Evolutionary conservation across 2,329 filamentous ascomycete genomes (phyloP), one percentile per base, ranked within the genome.

Genomic region (Lasiodiplodia gonubiensis): DNA sequence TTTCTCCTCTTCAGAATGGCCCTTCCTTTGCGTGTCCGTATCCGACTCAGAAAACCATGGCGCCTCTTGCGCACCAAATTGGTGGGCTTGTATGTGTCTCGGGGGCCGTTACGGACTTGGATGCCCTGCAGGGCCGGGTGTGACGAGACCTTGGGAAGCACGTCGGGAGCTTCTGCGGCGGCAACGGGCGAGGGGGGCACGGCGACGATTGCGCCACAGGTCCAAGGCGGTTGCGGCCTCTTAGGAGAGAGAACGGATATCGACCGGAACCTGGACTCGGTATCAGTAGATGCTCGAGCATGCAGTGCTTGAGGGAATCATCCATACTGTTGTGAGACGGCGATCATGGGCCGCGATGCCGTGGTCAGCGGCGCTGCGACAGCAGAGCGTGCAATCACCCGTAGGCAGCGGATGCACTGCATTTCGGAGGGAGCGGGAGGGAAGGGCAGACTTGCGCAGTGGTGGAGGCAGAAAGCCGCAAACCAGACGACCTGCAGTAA

Each of bases 1-100:
- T 80, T 78, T 75, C 87, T 80, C 74, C 86, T 80, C 76, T 81
- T 82, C 70, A 90, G 70, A 59, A 84, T 79, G 75, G 82, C 82
- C 72, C 84, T 78, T 27, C 88, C 88, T 63, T 82, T 85, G 73
- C 83, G 81, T 25, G 81, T 82, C 73, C 80, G 80, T 69, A 87
- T 70, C 71, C 88, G 76, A 11, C 83, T 79, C 68, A 89, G 74
- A 72, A 88, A 89, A 2, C 87, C 87, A 77, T 88, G 85, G 72
- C 87, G 81, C 70, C 88, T 81, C 79, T 89, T 90, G 74, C 88
- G 81, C 51, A 88, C 85, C 53, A 83, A 74, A 70, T 88, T 85
- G 61, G 84, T 87, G 11, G 87, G 86, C 66, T 86, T 85, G 73
- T 83, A 89, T 51, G 88, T 89, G 67, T 84, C 78, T 70, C 87